phyloP scores from a whole-genome alignment of 1,139 yeast species.

The Suzukiozyma palmioleophila region DNA sequence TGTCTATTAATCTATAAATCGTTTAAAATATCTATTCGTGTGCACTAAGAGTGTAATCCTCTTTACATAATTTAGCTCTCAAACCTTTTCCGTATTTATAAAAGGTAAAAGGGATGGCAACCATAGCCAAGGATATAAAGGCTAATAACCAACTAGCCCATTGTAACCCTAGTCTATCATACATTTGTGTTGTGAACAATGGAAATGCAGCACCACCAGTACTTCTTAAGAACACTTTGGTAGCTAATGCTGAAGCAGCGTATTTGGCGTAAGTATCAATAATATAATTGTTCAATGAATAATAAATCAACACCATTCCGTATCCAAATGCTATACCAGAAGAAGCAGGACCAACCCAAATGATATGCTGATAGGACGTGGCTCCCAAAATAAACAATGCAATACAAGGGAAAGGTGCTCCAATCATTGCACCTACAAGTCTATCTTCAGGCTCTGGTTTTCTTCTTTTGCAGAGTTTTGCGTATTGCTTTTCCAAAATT shows the following conservation, averaged over 20 bases:
- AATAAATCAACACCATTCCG: constrained; percentile 87
- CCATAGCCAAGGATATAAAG: constrained; percentile 78
- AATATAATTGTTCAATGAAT: constrained; percentile 82
- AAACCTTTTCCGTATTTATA: constrained; percentile 63
- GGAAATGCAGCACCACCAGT: constrained; percentile 93
- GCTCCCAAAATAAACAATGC: constrained; percentile 88
- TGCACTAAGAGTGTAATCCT: constrained; percentile 44
- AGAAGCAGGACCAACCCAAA: constrained; percentile 95
- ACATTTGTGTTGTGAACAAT: constrained; percentile 80
- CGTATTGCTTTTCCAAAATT: constrained; percentile 58
- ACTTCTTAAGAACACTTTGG: constrained; percentile 83
- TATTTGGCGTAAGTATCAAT: constrained; percentile 81
- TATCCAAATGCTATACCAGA: constrained; percentile 86
- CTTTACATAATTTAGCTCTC: constrained; percentile 63
- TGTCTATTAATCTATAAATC: too few species aligned
- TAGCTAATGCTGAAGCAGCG: constrained; percentile 90
- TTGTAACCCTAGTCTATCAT: constrained; percentile 63
- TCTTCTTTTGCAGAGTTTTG: constrained; percentile 48
- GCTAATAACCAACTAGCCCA: constrained; percentile 88
- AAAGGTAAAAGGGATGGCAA: constrained; percentile 75
- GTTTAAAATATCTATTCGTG: not conserved
- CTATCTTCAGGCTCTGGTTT: constrained; percentile 84
- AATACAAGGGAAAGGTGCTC: constrained; percentile 85
- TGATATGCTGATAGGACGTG: constrained; percentile 70
- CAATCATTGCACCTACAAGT: constrained; percentile 82